Evolutionary conservation across 2,329 filamentous ascomycete genomes (phyloP), one percentile per base, ranked within the genome.

Genomic region (Alternaria consortialis): DNA sequence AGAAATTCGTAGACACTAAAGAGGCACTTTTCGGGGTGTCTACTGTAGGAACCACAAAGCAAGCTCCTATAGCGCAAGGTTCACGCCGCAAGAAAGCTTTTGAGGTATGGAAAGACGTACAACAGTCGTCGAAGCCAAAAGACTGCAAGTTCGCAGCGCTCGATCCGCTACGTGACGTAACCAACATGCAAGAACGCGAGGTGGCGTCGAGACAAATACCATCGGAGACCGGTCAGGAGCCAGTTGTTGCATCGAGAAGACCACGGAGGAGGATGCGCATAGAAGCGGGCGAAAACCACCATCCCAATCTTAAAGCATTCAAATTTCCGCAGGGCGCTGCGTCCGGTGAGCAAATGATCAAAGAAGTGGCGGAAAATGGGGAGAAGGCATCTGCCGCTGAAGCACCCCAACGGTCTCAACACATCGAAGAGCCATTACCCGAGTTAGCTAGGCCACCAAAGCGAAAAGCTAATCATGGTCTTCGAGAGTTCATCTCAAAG

Each of bases 401-500:
- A 44, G 42, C 42, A 1, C 3, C 2, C n/a, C 42, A 29, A 4
- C 2, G 1, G 0, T 15, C 2, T 25, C 42, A 29, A 7, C 2
- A 2, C 0, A 15, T 1, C 12, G 0, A 29, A 11, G 23, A 44
- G 0, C 9, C 42, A 0, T 23, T 27, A 8, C 42, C 0, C 0
- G 23, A 43, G 7, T 1, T n/a, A 6, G 1, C 42, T 20, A n/a
- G 29, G 15, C 15, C 31, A 34, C 34, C 13, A 8, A 48, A 34
- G 46, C 46, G 17, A 32, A 48, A 48, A 23, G 31, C 46, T 23
- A 12, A 48, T 15, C 12, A 25, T 5, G 17, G 34, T n/a, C 31
- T 48, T 48, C 31, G 46, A 36, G 46, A 48, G 4, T 2, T 7
- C 2, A 15, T 17, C n/a, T 5, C 7, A 9, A 23, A 50, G 32